These are phyloP conservation scores for Scedosporium boydii DNA, from an alignment of 2,329 filamentous ascomycete species.

Conservation along the genomic window DNA sequence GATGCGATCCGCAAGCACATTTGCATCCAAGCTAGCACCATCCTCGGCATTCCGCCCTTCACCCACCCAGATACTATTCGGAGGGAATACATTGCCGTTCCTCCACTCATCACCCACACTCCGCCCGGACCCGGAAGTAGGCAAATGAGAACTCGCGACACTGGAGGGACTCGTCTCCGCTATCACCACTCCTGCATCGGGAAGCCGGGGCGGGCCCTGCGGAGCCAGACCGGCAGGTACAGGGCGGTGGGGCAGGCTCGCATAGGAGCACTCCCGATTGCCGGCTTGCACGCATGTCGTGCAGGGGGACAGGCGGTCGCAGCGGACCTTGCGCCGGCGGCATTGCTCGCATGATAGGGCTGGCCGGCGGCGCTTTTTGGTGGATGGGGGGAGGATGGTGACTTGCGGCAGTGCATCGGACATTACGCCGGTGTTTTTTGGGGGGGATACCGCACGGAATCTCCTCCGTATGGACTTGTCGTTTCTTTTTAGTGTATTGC, in stretches of 20 bases:
- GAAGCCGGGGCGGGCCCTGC: neutral
- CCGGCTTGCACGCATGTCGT: slow-evolving; percentile 48
- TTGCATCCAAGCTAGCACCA: neutral
- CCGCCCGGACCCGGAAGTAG: neutral
- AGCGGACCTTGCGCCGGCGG: slow-evolving; percentile 50
- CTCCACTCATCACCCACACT: neutral
- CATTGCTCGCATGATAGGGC: slow-evolving; percentile 47
- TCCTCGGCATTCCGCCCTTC: neutral
- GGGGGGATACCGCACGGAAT: too few species aligned
- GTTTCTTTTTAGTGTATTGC: neutral
- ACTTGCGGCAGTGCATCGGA: neutral
- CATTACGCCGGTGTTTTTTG: neutral
- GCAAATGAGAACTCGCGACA: neutral
- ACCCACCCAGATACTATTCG: neutral
- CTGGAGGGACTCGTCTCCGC: neutral
- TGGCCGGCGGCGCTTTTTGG: slow-evolving; percentile 29
- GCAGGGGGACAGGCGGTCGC: slow-evolving; percentile 50
- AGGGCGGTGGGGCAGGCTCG: neutral
- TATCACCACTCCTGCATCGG: neutral
- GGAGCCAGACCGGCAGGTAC: neutral
- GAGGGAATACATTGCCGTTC: neutral
- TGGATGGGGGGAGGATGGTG: neutral
- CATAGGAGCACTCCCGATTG: slow-evolving; percentile 45
- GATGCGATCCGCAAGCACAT: neutral
- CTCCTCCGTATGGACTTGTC: neutral